phyloP scores from a whole-genome alignment of 805 yeast genomes.

The Vanderwaltozyma polyspora region DNA sequence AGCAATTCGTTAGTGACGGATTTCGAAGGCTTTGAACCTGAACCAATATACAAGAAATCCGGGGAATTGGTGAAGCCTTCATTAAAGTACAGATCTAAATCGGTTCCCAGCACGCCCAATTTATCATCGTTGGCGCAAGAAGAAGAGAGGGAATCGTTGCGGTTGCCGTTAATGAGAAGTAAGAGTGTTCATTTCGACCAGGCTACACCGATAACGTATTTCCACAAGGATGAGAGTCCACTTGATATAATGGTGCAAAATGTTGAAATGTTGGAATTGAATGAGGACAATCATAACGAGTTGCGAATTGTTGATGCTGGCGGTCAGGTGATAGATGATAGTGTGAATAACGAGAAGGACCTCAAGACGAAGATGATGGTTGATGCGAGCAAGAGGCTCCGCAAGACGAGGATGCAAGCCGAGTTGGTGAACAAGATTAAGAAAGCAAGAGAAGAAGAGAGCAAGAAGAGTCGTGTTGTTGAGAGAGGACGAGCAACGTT shows the following conservation, averaged over 20 bases:
- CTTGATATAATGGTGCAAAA: neutral
- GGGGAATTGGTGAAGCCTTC: conserved; percentile 56
- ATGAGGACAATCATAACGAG: conserved; percentile 2
- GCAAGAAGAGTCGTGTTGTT: neutral
- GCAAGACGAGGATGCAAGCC: conserved; percentile 1
- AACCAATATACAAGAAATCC: conserved; percentile 54
- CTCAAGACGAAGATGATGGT: no score
- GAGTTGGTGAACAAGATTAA: neutral
- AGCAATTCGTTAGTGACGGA: conserved; percentile 8
- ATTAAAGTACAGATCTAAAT: conserved; percentile 28
- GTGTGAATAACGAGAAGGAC: neutral
- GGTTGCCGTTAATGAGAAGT: conserved; percentile 46
- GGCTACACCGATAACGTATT: conserved; percentile 61
- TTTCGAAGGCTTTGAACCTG: conserved; percentile 12
- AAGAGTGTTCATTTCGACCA: conserved; percentile 77
- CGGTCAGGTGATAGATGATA: no score
- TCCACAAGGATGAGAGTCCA: conserved; percentile 51
- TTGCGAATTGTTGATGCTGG: neutral
- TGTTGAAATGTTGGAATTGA: conserved; percentile 1
- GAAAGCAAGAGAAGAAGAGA: neutral
- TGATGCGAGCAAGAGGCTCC: neutral
- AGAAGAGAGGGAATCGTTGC: no score
- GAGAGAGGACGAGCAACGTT: no score
- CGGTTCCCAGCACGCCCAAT: conserved; percentile 30
- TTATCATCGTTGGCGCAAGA: neutral